These are phyloP conservation scores for Lecanicillium sp. DNA, from an alignment of 2,329 filamentous ascomycete species.

Conservation along the genomic window DNA sequence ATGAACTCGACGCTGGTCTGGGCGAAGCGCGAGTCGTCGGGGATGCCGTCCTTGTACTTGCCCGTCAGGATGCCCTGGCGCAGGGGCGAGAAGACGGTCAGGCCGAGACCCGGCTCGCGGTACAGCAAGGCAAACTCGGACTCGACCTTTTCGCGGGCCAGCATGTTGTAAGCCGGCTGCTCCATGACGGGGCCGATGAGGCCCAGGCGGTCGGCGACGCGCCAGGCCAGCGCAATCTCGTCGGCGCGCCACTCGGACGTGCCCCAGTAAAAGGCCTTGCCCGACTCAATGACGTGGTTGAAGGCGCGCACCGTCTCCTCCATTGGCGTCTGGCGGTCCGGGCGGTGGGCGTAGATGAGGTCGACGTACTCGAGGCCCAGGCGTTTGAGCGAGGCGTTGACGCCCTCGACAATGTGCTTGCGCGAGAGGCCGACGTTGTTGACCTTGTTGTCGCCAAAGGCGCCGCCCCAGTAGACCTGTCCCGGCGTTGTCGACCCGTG, in stretches of 20 bases:
- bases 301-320: conserved; percentile 64
- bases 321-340: conserved; percentile 60
- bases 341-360: conserved; percentile 61
- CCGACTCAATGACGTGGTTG: conserved; percentile 60
- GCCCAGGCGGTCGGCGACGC: conserved; percentile 50
- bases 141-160: conserved; percentile 55
- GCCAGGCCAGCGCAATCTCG: conserved; percentile 57
- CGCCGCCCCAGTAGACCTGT: conserved; percentile 60
- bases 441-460: conserved; percentile 52
- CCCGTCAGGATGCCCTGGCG: conserved; percentile 52
- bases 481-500: too few species aligned
- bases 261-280: conserved; percentile 65
- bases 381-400: conserved; percentile 50
- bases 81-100: conserved; percentile 58
- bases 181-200: conserved; percentile 59
- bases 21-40: conserved; percentile 50
- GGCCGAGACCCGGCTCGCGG: conserved; percentile 49
- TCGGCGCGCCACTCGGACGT: conserved; percentile 61
- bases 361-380: conserved; percentile 56
- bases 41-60: conserved; percentile 59
- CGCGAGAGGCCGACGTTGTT: conserved; percentile 62
- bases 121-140: conserved; percentile 54
- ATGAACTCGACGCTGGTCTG: conserved; percentile 49
- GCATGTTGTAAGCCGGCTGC: conserved; percentile 60
- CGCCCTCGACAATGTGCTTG: conserved; percentile 64